Conservation (phyloP, 2,329 filamentous ascomycete genomes). For the Trichoderma atrobrunneum region DNA sequence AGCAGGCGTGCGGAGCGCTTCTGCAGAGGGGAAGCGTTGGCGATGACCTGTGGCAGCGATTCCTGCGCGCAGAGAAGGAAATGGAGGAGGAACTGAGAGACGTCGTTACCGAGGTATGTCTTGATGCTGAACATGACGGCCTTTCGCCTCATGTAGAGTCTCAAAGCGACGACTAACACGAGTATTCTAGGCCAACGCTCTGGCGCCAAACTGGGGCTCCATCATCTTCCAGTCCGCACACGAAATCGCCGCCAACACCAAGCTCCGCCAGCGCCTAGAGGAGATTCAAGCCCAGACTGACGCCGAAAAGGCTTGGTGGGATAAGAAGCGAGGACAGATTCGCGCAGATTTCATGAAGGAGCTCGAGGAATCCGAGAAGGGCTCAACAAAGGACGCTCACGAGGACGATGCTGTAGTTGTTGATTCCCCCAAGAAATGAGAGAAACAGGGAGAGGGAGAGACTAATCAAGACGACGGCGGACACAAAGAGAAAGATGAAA, state of each 20-base stretch:
- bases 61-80: constrained; percentile 89
- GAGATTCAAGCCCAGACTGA: constrained; percentile 70
- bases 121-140: background rate
- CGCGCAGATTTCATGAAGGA: constrained; percentile 80
- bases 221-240: constrained; percentile 96
- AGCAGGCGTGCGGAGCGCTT: constrained; percentile 79
- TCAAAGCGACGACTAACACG: background rate
- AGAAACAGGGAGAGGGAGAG: background rate
- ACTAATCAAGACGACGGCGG: background rate
- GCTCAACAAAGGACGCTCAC: constrained; percentile 36
- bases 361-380: constrained; percentile 62
- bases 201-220: constrained; percentile 85
- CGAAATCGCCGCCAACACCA: constrained; percentile 84
- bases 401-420: constrained; percentile 65
- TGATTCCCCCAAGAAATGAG: constrained; percentile 43
- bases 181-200: constrained; percentile 73
- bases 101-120: constrained; percentile 80
- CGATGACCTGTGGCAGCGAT: constrained; percentile 93
- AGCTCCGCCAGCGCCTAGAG: constrained; percentile 70
- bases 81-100: constrained; percentile 95
- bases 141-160: background rate
- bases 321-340: constrained; percentile 72
- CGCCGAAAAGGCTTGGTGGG: constrained; percentile 89
- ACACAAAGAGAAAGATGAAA: background rate
- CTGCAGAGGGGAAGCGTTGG: constrained; percentile 89